phyloP scores from a whole-genome alignment of 2,329 filamentous ascomycete species.

The Meredithiella fracta region DNA sequence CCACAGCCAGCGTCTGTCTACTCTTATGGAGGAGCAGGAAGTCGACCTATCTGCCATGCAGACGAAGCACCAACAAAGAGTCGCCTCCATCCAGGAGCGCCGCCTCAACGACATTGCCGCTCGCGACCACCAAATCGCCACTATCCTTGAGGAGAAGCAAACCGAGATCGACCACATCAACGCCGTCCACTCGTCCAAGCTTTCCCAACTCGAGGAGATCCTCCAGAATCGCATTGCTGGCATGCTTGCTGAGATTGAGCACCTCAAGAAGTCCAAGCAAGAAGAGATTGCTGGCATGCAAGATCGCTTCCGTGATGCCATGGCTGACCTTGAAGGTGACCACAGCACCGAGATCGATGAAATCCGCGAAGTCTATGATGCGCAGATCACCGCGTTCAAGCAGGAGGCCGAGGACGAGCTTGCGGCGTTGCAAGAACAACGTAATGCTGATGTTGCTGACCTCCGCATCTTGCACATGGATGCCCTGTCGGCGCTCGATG shows the following conservation, averaged over 20 bases:
- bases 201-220: not conserved
- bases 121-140: not conserved
- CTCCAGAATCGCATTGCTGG: not conserved
- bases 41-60: not conserved
- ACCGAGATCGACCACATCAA: not conserved
- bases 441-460: not conserved
- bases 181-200: not conserved
- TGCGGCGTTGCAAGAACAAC: not conserved
- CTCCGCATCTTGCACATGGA: not conserved
- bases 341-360: not conserved
- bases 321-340: no score
- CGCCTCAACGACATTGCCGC: not conserved
- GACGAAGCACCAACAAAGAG: not conserved
- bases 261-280: not conserved
- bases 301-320: no score
- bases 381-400: not conserved
- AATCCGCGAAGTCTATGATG: not conserved
- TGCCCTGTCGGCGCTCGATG: not conserved
- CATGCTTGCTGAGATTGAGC: no score
- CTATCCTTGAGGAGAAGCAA: not conserved
- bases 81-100: not conserved
- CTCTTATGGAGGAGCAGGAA: constrained; percentile 8
- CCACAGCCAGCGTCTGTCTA: constrained; percentile 20
- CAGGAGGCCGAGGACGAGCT: not conserved
- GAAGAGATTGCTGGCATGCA: not conserved